These are phyloP conservation scores for Sporothrix mexicana DNA, from an alignment of 2,329 filamentous ascomycete species.

Conservation along the genomic window DNA sequence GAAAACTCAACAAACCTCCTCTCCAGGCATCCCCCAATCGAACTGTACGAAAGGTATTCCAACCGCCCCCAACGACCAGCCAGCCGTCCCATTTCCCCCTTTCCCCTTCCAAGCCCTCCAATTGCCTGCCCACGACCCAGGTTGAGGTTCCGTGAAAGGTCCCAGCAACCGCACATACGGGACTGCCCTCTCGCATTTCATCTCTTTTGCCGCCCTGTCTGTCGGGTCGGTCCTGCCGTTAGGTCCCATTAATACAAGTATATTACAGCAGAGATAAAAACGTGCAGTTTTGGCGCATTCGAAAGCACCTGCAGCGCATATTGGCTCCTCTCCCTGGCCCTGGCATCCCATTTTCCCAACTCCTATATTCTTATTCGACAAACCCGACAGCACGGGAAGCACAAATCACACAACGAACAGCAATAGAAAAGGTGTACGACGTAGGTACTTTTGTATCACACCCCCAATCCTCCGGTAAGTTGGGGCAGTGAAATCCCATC, in stretches of 20 bases:
- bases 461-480: neutral
- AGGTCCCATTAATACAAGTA: neutral
- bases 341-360: neutral
- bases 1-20: conserved; percentile 7
- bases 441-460: neutral
- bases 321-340: conserved; percentile 2
- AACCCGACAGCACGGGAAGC: neutral
- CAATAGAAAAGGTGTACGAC: neutral
- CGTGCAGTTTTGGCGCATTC: too few species aligned
- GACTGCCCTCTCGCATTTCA: neutral
- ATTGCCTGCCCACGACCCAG: neutral
- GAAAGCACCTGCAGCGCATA: neutral
- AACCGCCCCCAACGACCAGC: conserved; percentile 19
- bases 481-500: neutral
- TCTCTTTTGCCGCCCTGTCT: neutral
- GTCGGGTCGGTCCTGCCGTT: conserved; percentile 13
- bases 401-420: neutral
- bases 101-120: neutral
- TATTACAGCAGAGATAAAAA: too few species aligned
- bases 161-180: neutral
- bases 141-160: neutral
- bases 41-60: neutral
- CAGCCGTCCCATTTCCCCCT: neutral
- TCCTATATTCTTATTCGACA: neutral
- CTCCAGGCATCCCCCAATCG: neutral